A percentile compares a stretch with the other conserved stretches of the same genome.
Evolutionary conservation across 2,329 filamentous ascomycete genomes (phyloP).

Genomic region (Aspergillus sp.): DNA sequence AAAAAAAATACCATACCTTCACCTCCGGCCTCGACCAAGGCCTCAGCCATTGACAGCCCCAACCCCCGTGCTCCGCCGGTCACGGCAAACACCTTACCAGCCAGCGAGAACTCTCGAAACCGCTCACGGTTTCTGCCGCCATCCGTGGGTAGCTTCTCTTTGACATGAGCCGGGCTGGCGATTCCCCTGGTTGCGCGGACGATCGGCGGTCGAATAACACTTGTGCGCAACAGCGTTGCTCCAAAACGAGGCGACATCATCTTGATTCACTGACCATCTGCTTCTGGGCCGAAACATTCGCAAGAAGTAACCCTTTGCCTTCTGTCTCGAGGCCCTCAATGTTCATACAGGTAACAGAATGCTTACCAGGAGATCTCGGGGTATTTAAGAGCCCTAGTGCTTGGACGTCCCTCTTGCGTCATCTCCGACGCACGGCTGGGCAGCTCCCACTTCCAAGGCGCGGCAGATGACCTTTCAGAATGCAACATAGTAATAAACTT

Average conservation of each 20-base stretch:
- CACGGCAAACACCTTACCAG: slow-evolving; percentile 46
- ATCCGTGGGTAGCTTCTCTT: slow-evolving; percentile 3
- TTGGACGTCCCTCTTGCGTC: not conserved
- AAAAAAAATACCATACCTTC: slow-evolving; percentile 38
- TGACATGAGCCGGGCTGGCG: not conserved
- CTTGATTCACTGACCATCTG: not conserved
- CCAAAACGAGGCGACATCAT: not conserved
- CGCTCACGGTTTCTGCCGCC: slow-evolving; percentile 22
- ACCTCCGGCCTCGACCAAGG: slow-evolving; percentile 53
- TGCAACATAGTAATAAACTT: not conserved
- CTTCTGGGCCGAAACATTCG: not conserved
- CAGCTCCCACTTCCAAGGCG: not conserved
- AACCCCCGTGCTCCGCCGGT: slow-evolving; percentile 51
- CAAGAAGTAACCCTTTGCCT: not conserved
- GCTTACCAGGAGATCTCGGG: not conserved
- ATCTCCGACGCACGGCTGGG: not conserved
- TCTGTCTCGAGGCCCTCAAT: not conserved
- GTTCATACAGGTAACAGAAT: not conserved
- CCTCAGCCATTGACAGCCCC: slow-evolving; percentile 51
- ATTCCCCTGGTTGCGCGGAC: not conserved
- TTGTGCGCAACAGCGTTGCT: not conserved
- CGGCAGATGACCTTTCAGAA: not conserved
- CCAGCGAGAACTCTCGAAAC: slow-evolving; percentile 49
- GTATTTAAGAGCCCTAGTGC: not conserved
- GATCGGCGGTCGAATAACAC: not conserved